Evolutionary conservation across 2,329 filamentous ascomycete genomes (phyloP).

Genomic region (Clonostachys rosea): DNA sequence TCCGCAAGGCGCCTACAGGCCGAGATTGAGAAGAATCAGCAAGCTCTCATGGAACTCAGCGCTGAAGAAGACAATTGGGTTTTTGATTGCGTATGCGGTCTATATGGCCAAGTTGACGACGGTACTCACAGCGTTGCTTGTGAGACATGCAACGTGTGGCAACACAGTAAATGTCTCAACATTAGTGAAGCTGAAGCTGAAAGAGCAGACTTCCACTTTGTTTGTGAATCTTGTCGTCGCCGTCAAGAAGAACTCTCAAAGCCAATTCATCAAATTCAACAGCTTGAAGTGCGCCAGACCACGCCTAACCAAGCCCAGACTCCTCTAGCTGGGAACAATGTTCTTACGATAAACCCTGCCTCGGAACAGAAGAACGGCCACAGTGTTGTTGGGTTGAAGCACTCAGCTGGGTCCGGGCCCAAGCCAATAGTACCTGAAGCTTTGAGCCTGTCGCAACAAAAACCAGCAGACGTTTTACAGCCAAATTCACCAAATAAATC

Average conservation of each 20-base stretch:
- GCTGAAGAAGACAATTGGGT: constrained; percentile 82
- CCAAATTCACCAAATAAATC: neutral
- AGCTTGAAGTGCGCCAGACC: too few species aligned
- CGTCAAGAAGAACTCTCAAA: constrained; percentile 62
- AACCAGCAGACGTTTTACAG: neutral
- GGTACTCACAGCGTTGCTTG: constrained; percentile 92
- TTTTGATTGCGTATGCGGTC: constrained; percentile 90
- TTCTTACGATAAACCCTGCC: too few species aligned
- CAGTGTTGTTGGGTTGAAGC: too few species aligned
- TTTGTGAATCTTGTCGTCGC: constrained; percentile 74
- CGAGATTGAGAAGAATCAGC: constrained; percentile 75
- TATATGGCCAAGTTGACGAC: constrained; percentile 90
- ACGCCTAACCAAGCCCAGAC: too few species aligned
- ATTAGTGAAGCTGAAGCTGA: constrained; percentile 78
- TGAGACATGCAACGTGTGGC: constrained; percentile 92
- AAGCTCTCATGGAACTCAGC: constrained; percentile 68
- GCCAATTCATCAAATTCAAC: constrained; percentile 49
- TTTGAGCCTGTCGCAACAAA: too few species aligned
- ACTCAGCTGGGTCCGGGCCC: too few species aligned
- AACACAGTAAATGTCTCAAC: constrained; percentile 88
- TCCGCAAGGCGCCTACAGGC: constrained; percentile 79
- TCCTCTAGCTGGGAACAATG: too few species aligned
- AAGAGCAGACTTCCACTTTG: constrained; percentile 78
- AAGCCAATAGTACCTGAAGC: too few species aligned
- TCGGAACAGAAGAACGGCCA: too few species aligned